phyloP scores from a whole-genome alignment of 495 filamentous ascomycete species.

The Trichoderma reesei region DNA sequence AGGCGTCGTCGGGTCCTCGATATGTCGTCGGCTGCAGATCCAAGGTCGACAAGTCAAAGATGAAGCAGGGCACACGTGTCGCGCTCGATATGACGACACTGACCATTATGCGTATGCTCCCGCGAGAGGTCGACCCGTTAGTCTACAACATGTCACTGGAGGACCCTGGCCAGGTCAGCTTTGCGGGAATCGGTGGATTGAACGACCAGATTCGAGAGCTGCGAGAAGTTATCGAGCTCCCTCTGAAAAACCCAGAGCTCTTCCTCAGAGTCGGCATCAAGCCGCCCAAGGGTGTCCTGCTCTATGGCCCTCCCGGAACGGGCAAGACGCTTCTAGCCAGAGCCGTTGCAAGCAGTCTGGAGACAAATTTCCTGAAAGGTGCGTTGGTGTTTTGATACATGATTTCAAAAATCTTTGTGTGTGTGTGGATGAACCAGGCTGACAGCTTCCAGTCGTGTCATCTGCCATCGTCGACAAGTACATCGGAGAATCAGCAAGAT shows the following conservation, averaged over 20 bases:
- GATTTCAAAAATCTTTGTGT: too few relatives aligned
- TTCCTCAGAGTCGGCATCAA: slow-evolving; percentile 98
- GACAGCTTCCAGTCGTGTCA: slow-evolving; percentile 64
- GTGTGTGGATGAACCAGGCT: not conserved
- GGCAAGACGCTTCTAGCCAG: slow-evolving; percentile 94
- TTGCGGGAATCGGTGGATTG: slow-evolving; percentile 95
- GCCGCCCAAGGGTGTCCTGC: slow-evolving; percentile 91
- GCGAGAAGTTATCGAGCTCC: slow-evolving; percentile 95
- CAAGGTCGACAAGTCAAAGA: slow-evolving; percentile 91
- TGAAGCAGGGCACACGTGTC: slow-evolving; percentile 97
- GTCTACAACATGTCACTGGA: slow-evolving; percentile 99
- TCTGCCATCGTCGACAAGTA: slow-evolving; percentile 99
- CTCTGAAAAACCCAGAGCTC: slow-evolving; percentile 96
- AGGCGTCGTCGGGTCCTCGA: slow-evolving; percentile 92
- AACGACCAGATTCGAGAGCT: slow-evolving; percentile 99
- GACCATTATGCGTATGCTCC: slow-evolving; percentile 99
- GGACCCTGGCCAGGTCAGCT: slow-evolving; percentile 95
- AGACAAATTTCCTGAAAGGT: slow-evolving; percentile 99
- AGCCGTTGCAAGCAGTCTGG: slow-evolving; percentile 91
- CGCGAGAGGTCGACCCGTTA: slow-evolving; percentile 93
- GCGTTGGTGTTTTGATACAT: slow-evolving; percentile 13
- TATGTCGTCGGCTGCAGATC: slow-evolving; percentile 98
- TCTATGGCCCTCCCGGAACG: slow-evolving; percentile 97
- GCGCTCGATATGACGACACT: slow-evolving; percentile 99
- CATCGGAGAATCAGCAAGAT: slow-evolving; percentile 93